These are phyloP conservation scores for Candida berthetii DNA, from an alignment of 805 yeast species.

Conservation along the genomic window DNA sequence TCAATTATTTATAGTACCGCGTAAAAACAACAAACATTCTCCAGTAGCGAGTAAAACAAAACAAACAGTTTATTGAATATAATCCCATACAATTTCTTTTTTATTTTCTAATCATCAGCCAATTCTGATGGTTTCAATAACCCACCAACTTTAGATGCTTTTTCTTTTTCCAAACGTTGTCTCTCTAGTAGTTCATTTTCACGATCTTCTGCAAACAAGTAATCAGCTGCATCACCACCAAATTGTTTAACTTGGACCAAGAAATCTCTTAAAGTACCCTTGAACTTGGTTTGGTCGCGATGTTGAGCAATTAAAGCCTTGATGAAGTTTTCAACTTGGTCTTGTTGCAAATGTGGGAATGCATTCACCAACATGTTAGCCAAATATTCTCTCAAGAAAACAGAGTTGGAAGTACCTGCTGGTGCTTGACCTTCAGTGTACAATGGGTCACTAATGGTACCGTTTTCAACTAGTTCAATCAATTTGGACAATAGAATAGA, in stretches of 20 bases:
- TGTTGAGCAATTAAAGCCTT: conserved; percentile 70
- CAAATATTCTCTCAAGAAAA: conserved; percentile 72
- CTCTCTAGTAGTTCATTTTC: conserved; percentile 71
- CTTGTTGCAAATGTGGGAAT: conserved; percentile 85
- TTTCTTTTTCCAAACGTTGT: conserved; percentile 64
- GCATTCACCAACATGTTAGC: conserved; percentile 79
- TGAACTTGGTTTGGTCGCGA: conserved; percentile 69
- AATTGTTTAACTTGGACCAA: conserved; percentile 91
- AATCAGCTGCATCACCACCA: conserved; percentile 95
- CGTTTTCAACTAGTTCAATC: conserved; percentile 75
- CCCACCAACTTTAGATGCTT: conserved; percentile 87
- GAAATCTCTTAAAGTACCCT: conserved; percentile 87
- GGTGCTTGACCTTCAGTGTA: conserved; percentile 80
- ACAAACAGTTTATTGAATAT: background rate
- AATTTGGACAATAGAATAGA: conserved; percentile 77
- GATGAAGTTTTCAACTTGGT: conserved; percentile 78
- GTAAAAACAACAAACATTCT: no score
- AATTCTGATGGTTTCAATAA: conserved; percentile 90
- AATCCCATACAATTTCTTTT: background rate
- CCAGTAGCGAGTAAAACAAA: no score
- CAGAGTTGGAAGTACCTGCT: conserved; percentile 76
- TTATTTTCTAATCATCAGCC: conserved; percentile 54
- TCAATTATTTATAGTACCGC: no score
- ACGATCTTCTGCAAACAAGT: conserved; percentile 89
- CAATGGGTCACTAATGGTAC: conserved; percentile 69